phyloP scores from a whole-genome alignment of 257 asterid species.

The Solanum tarapatanum region DNA sequence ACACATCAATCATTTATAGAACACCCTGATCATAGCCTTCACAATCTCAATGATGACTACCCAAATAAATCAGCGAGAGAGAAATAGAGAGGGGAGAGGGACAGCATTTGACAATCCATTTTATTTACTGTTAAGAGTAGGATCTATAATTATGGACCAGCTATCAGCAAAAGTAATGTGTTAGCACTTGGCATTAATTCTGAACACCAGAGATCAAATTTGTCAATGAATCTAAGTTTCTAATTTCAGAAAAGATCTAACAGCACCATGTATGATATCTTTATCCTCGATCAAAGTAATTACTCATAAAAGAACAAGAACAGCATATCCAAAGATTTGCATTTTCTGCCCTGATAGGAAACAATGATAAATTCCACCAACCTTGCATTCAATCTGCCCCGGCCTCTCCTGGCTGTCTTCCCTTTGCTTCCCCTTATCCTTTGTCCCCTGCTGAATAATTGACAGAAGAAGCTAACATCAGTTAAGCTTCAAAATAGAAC shows the following conservation, averaged over 20 bases:
- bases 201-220: not conserved
- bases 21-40: not conserved
- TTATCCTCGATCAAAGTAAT: not conserved
- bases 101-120: not conserved
- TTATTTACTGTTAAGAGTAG: not conserved
- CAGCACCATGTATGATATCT: not conserved
- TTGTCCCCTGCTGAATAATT: conserved; percentile 15
- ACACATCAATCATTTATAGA: not conserved
- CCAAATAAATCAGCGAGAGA: not conserved
- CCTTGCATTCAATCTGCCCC: conserved; percentile 37
- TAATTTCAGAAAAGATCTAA: not conserved
- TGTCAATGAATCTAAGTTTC: not conserved
- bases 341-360: not conserved
- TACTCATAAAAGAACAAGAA: not conserved
- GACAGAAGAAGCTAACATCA: not conserved
- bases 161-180: not conserved
- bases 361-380: not conserved
- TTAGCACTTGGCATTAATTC: not conserved
- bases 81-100: not conserved
- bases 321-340: not conserved
- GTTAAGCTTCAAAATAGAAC: not conserved
- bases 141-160: not conserved
- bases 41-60: not conserved
- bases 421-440: conserved; percentile 15
- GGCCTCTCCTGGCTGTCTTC: conserved; percentile 18